Evolutionary conservation across 78 protist species (phyloP).

Genomic region (Guillardia theta): DNA sequence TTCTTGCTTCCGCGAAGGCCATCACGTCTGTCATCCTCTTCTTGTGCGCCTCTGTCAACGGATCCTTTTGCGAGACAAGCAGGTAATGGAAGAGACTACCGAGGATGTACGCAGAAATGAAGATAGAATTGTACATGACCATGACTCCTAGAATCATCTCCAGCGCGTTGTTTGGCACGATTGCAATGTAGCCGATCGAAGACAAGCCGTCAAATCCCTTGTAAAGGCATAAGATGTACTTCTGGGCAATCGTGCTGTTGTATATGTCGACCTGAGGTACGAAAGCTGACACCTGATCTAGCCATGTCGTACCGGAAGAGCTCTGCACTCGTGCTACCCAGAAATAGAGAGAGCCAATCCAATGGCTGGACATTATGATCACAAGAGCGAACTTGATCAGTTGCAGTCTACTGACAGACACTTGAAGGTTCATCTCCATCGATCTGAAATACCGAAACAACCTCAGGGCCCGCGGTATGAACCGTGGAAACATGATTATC

Average conservation of each 20-base stretch:
- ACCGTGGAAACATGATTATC: background rate
- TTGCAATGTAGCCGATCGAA: background rate
- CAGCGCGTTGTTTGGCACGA: background rate
- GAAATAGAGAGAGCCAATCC: constrained; percentile 25
- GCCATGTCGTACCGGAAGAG: no score
- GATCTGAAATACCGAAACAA: background rate
- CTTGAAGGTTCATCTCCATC: background rate
- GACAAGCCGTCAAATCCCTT: background rate
- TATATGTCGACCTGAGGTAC: no score
- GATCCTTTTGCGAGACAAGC: background rate
- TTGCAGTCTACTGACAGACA: background rate
- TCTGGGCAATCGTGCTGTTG: background rate
- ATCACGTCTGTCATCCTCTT: background rate
- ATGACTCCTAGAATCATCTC: background rate
- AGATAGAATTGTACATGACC: background rate
- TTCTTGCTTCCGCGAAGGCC: background rate
- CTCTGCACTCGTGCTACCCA: background rate
- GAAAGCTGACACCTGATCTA: no score
- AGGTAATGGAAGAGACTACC: background rate
- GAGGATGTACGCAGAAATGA: background rate
- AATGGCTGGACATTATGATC: background rate
- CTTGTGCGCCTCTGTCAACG: background rate
- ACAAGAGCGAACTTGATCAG: background rate
- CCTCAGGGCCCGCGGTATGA: background rate
- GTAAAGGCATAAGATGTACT: background rate